These are phyloP conservation scores for Barnettozyma populi DNA, from an alignment of 805 yeast species.

Conservation along the genomic window DNA sequence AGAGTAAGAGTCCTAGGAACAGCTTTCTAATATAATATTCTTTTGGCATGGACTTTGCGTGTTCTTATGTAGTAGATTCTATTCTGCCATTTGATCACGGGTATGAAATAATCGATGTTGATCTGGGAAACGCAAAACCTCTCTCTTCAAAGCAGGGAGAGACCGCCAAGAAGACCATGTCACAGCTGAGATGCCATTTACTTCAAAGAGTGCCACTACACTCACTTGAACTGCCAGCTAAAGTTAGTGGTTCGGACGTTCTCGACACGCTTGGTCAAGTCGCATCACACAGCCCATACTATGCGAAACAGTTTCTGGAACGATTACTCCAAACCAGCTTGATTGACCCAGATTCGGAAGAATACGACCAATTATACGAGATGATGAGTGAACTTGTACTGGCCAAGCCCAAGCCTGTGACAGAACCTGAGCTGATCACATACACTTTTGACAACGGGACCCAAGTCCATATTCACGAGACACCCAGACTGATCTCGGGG, in stretches of 20 bases:
- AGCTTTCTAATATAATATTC: slow-evolving; percentile 9
- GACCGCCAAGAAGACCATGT: slow-evolving; percentile 9
- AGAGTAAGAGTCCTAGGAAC: slow-evolving; percentile 78
- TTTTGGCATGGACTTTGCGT: background rate
- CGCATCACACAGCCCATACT: slow-evolving; percentile 41
- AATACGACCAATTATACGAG: slow-evolving; percentile 33
- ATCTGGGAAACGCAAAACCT: background rate
- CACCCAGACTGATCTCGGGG: slow-evolving; percentile 61
- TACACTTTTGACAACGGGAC: slow-evolving; percentile 22
- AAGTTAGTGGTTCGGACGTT: slow-evolving; percentile 15
- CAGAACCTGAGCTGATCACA: slow-evolving; percentile 27
- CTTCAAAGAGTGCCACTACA: slow-evolving; percentile 21
- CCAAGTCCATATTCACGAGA: slow-evolving; percentile 42
- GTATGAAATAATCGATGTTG: background rate
- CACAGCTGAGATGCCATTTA: slow-evolving; percentile 13
- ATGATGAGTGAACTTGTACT: slow-evolving; percentile 26
- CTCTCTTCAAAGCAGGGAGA: background rate
- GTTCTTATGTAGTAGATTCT: background rate
- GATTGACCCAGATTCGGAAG: slow-evolving; percentile 28
- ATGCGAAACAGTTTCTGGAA: slow-evolving; percentile 39
- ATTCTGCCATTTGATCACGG: background rate
- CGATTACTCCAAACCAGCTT: slow-evolving; percentile 28
- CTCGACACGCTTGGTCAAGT: slow-evolving; percentile 18
- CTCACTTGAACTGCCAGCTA: slow-evolving; percentile 9
- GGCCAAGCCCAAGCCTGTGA: slow-evolving; percentile 22